Conservation (phyloP, 163 green algal species). For the Scenedesmus sp. region DNA sequence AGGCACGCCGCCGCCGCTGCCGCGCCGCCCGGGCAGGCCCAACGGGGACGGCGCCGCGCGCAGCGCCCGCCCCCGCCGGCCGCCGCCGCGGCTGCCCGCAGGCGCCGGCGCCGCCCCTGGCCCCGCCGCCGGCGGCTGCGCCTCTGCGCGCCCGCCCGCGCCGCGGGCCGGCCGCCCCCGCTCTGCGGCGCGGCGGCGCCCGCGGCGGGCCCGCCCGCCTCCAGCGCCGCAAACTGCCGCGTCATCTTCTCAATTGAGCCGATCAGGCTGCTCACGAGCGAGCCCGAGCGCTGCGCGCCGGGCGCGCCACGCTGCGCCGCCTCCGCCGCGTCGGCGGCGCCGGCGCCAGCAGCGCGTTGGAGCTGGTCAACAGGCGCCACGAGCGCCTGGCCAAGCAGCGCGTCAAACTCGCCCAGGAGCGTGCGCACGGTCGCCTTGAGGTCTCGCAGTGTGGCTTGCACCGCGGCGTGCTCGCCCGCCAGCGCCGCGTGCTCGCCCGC, state of each 20-base stretch:
- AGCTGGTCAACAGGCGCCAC: neutral
- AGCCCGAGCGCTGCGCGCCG: neutral
- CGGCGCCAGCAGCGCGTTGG: neutral
- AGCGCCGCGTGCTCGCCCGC: neutral
- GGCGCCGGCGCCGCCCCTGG: too few relatives aligned
- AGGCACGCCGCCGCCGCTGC: too few relatives aligned
- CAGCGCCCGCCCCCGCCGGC: neutral
- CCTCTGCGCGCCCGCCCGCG: too few relatives aligned
- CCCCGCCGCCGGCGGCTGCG: too few relatives aligned
- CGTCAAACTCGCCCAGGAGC: conserved; percentile 16
- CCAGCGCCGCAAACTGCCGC: conserved; percentile 26
- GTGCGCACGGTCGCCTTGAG: conserved; percentile 16
- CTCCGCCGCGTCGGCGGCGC: neutral
- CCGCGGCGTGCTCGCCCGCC: neutral
- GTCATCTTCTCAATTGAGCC: conserved; percentile 25
- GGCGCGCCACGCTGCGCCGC: neutral
- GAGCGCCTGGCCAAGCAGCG: conserved; percentile 5
- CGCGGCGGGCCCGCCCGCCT: conserved; percentile 1
- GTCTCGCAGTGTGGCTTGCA: conserved; percentile 12
- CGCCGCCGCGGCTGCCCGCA: too few relatives aligned
- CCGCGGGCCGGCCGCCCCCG: too few relatives aligned
- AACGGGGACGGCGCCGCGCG: too few relatives aligned
- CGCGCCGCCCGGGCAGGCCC: too few relatives aligned
- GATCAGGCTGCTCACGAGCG: conserved; percentile 11
- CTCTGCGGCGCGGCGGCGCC: too few relatives aligned